Base-by-base conservation (phyloP, 805 yeast species). In the Kazachstania taianensis region DNA sequence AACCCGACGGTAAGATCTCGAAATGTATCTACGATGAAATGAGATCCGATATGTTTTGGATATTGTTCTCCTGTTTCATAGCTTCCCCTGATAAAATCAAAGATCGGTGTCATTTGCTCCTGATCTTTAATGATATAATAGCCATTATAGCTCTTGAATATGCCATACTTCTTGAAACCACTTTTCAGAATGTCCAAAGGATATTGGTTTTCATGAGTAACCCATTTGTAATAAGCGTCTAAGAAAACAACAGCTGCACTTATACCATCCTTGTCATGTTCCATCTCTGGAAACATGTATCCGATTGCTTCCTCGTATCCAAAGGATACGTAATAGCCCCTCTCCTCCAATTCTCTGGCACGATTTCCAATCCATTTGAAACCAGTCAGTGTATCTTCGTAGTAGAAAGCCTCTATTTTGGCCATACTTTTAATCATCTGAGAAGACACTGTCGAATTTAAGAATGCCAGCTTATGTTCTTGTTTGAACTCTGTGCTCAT, bases 271-370 rank as follows among this genome's bases (percentile, higher is more conserved):
- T 89, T 89, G 55, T 89, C 98, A 56, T 82, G 85, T 28, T 45
- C 56, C 29, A 82, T 81, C 13, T 74, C 69, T 15, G 73, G 61
- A 50, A 86, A 84, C 96, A 89, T 84, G 62, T 75, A 89, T 2
- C 98, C 98, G 45, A 89, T 81, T 2, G 97, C 97, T 54, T 89
- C 98, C 58, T 89, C 98, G 54, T 71, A 89, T 0, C 83, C 96
- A 63, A 89, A 86, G 0, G 95, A 94, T 1, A 87, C 94, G 4
- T 36, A 43, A 48, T 52, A 74, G 0, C 94, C 94, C 30, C 70
- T 54, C 0, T 52, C 42, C 43, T 81, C 85, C 33, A 83, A 62
- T 6, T 78, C 81, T 24, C 80, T 73, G 2, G 95, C 92, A 43
- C 75, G 72, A 53, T 89, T 89, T 3, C 97, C 98, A 25, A 89